Conservation (phyloP, 495 filamentous ascomycete genomes). For the Penicillium bialowiezense region DNA sequence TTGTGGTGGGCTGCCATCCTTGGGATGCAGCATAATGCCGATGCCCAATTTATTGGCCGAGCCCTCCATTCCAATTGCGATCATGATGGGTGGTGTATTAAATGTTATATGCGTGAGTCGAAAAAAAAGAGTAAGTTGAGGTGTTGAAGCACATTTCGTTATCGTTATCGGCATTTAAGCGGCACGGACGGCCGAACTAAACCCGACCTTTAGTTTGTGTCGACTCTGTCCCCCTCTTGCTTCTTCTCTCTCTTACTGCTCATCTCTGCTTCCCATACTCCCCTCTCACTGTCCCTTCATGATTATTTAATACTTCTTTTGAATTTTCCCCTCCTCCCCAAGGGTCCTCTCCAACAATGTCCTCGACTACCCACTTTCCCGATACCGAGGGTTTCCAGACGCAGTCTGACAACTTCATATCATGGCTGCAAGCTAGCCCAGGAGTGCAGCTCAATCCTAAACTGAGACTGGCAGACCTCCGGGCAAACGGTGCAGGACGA, state of each 20-base stretch:
- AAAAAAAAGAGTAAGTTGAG: not conserved
- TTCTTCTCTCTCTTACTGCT: conserved; percentile 6
- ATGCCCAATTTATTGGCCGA: conserved; percentile 97
- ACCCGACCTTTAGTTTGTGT: conserved; percentile 12
- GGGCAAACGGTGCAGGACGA: conserved; percentile 51
- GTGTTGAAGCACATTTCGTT: conserved; percentile 10
- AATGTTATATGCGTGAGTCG: not conserved
- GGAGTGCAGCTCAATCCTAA: conserved; percentile 54
- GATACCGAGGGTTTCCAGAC: conserved; percentile 43
- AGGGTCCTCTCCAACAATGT: conserved; percentile 26
- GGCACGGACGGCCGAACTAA: conserved; percentile 26
- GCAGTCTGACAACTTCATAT: conserved; percentile 49
- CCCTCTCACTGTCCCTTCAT: conserved; percentile 1
- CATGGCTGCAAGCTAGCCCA: conserved; percentile 51
- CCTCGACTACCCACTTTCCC: conserved; percentile 35
- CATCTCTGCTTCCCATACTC: conserved; percentile 13
- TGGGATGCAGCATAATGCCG: conserved; percentile 82
- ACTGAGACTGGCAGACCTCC: conserved; percentile 53
- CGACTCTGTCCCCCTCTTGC: conserved; percentile 10
- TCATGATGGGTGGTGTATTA: conserved; percentile 45
- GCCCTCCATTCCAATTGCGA: conserved; percentile 92
- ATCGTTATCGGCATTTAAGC: conserved; percentile 29
- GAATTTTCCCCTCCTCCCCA: conserved; percentile 7
- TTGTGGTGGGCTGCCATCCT: conserved; percentile 56
- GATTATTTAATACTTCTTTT: conserved; percentile 2